Evolutionary conservation across 2,329 filamentous ascomycete species (phyloP).

Genomic region (Ophiocordyceps camponoti-rufipedis): DNA sequence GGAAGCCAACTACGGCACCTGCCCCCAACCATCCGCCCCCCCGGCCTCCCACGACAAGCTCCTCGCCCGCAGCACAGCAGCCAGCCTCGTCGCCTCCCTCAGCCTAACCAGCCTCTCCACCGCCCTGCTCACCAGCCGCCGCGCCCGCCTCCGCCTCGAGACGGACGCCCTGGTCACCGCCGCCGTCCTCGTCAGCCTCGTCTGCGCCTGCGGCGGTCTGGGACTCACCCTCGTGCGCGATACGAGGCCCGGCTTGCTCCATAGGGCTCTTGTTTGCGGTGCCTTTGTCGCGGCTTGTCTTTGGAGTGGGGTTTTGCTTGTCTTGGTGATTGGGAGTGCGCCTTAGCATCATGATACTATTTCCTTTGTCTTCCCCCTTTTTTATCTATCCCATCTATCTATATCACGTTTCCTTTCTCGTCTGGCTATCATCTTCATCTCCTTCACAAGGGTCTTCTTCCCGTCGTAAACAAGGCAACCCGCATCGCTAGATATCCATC

Average conservation of each 20-base stretch:
- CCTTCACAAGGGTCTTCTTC: too few relatives aligned
- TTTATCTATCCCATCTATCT: not conserved
- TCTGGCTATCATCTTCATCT: too few relatives aligned
- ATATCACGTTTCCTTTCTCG: too few relatives aligned
- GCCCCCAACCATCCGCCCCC: not conserved
- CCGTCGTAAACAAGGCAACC: too few relatives aligned
- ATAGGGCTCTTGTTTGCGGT: constrained; percentile 21
- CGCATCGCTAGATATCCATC: too few relatives aligned
- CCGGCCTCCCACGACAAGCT: constrained; percentile 31
- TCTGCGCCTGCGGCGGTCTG: constrained; percentile 43
- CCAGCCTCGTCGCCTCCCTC: constrained; percentile 39
- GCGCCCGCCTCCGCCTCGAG: constrained; percentile 47
- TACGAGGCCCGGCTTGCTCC: constrained; percentile 18
- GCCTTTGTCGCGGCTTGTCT: constrained; percentile 19
- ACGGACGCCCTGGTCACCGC: constrained; percentile 57
- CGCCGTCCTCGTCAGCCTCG: constrained; percentile 47
- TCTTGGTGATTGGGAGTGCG: constrained; percentile 21
- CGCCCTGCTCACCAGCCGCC: constrained; percentile 48
- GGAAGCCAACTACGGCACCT: too few relatives aligned
- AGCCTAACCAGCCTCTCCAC: constrained; percentile 45
- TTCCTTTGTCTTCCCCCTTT: not conserved
- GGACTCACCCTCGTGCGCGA: constrained; percentile 28
- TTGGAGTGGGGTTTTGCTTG: constrained; percentile 24
- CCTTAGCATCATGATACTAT: constrained; percentile 10
- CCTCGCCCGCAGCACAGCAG: constrained; percentile 33